Conservation (phyloP, 75 land plant genomes). For the Pinus albicaulis region DNA sequence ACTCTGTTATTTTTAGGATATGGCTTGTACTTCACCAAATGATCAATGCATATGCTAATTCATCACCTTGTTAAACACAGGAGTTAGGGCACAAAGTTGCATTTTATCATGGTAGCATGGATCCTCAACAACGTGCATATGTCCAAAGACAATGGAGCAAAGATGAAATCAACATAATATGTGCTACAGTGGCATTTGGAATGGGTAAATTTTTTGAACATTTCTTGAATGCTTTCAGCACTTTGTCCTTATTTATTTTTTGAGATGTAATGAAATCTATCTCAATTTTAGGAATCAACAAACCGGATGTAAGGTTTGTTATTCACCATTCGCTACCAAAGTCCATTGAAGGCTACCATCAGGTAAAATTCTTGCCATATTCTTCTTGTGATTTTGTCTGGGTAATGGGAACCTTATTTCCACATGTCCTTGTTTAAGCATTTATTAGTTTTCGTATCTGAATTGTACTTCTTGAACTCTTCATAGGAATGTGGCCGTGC, state of each 20-base stretch:
- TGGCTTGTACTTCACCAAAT: background rate
- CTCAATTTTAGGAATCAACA: constrained; percentile 84
- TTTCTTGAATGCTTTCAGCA: background rate
- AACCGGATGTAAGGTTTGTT: constrained; percentile 98
- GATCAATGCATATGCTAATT: background rate
- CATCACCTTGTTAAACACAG: constrained; percentile 23
- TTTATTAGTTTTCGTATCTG: background rate
- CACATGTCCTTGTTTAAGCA: background rate
- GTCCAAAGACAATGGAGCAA: constrained; percentile 98
- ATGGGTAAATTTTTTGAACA: constrained; percentile 68
- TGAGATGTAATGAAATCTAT: background rate
- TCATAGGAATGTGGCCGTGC: constrained; percentile 97
- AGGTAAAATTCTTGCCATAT: constrained; percentile 42
- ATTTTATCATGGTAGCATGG: constrained; percentile 96
- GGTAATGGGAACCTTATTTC: too few species aligned
- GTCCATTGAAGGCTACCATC: constrained; percentile 98
- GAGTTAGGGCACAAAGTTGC: constrained; percentile 88
- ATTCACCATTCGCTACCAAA: constrained; percentile 98
- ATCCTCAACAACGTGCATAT: constrained; percentile 71
- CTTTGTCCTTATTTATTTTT: background rate
- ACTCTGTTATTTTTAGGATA: background rate
- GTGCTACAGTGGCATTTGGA: constrained; percentile 99
- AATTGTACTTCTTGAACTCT: background rate
- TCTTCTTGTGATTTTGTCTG: background rate
- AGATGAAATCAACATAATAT: constrained; percentile 92